These are phyloP conservation scores for Lecanicillium sp. DNA, from an alignment of 2,329 filamentous ascomycete species.

Conservation along the genomic window DNA sequence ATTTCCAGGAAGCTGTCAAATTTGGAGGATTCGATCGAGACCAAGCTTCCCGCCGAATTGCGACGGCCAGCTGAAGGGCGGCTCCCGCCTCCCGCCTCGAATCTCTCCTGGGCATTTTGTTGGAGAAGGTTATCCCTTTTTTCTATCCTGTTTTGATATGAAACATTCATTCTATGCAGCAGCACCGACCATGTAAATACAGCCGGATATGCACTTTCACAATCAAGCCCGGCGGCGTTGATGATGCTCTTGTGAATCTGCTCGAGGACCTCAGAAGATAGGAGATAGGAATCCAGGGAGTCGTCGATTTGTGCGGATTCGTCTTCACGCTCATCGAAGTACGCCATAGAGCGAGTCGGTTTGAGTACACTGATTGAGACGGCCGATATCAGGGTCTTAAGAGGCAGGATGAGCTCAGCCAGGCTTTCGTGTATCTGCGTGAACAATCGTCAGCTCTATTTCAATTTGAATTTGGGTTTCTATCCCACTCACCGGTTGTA, in stretches of 20 bases:
- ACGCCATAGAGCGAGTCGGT: conserved; percentile 44
- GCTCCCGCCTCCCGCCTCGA: conserved; percentile 38
- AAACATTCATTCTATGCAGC: conserved; percentile 58
- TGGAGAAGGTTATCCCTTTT: conserved; percentile 49
- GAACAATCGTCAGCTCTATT: conserved; percentile 7
- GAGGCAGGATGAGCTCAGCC: conserved; percentile 46
- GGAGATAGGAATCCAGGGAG: conserved; percentile 51
- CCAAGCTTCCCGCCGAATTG: conserved; percentile 54
- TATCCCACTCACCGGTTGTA: conserved; percentile 32
- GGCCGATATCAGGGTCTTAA: conserved; percentile 62
- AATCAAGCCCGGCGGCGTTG: conserved; percentile 44
- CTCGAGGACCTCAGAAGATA: conserved; percentile 60
- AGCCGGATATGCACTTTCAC: conserved; percentile 61
- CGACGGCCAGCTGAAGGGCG: conserved; percentile 35
- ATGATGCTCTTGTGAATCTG: conserved; percentile 66
- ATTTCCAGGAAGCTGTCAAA: conserved; percentile 51
- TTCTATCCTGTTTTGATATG: conserved; percentile 54
- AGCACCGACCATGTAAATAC: conserved; percentile 78
- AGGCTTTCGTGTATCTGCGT: conserved; percentile 29
- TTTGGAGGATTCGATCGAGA: conserved; percentile 51
- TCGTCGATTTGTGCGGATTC: conserved; percentile 26
- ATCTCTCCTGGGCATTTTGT: conserved; percentile 49
- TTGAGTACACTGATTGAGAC: conserved; percentile 68
- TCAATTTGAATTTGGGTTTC: conserved; percentile 14
- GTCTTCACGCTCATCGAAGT: conserved; percentile 29